Percentiles rank a stretch among this genome's conserved stretches.
These are phyloP conservation scores for Spongispora temasekensis DNA, from an alignment of 1,284 basidiomycete species.

Conservation along the genomic window DNA sequence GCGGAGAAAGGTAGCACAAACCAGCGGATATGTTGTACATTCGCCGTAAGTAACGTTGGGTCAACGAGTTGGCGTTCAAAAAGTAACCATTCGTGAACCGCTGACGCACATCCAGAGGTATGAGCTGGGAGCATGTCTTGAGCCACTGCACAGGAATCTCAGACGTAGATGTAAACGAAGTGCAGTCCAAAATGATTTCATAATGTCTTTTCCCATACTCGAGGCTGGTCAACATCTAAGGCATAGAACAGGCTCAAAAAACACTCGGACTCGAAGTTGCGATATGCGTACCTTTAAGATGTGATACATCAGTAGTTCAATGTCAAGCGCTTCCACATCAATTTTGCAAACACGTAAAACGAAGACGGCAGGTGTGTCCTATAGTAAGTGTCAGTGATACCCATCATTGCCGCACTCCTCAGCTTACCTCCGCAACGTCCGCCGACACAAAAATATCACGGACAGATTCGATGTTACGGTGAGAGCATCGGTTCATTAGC, in stretches of 20 bases:
- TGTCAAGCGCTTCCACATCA: slow-evolving; percentile 82
- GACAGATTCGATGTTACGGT: slow-evolving; percentile 63
- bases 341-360: slow-evolving; percentile 67
- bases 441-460: slow-evolving; percentile 71
- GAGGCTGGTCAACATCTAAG: slow-evolving; percentile 44
- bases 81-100: slow-evolving; percentile 65
- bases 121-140: slow-evolving; percentile 77
- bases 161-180: slow-evolving; percentile 73
- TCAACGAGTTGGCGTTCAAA: slow-evolving; percentile 78
- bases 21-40: slow-evolving; percentile 76
- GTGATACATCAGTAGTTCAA: slow-evolving; percentile 83
- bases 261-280: background rate
- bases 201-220: slow-evolving; percentile 54
- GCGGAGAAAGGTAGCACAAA: slow-evolving; percentile 34
- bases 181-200: slow-evolving; percentile 83
- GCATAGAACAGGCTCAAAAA: slow-evolving; percentile 2
- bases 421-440: slow-evolving; percentile 47
- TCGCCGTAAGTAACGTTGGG: slow-evolving; percentile 73
- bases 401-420: slow-evolving; percentile 12
- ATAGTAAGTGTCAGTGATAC: slow-evolving; percentile 11
- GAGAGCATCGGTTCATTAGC: slow-evolving; percentile 69
- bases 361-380: slow-evolving; percentile 61
- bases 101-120: slow-evolving; percentile 66
- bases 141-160: slow-evolving; percentile 84
- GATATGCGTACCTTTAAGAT: slow-evolving; percentile 65